phyloP scores from a whole-genome alignment of 2,329 filamentous ascomycete genomes.

The Aspergillus udagawae region DNA sequence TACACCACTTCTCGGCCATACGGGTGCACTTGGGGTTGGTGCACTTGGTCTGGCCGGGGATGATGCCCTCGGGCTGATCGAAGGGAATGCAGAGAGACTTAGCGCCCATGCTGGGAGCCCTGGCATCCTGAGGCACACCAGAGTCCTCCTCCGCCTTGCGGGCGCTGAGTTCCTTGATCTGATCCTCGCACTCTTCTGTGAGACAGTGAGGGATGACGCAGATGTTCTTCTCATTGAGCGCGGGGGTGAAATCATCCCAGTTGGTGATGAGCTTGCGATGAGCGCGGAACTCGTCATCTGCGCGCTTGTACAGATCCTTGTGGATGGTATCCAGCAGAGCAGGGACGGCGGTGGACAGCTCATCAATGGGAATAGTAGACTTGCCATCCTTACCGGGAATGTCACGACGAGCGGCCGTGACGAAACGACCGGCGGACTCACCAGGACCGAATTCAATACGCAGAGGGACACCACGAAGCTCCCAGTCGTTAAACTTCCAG shows the following conservation, averaged over 20 bases:
- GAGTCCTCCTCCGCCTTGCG: slow-evolving; percentile 57
- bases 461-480: slow-evolving; percentile 90
- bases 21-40: slow-evolving; percentile 79
- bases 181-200: slow-evolving; percentile 79
- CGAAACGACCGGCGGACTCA: slow-evolving; percentile 78
- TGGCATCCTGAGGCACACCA: slow-evolving; percentile 70
- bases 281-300: slow-evolving; percentile 70
- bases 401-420: slow-evolving; percentile 84
- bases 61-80: slow-evolving; percentile 77
- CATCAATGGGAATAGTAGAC: slow-evolving; percentile 69
- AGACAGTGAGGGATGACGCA: slow-evolving; percentile 89
- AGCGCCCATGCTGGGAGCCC: slow-evolving; percentile 70
- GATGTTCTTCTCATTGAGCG: slow-evolving; percentile 87
- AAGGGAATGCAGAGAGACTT: slow-evolving; percentile 77
- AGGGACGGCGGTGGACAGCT: slow-evolving; percentile 70
- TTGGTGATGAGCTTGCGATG: slow-evolving; percentile 78
- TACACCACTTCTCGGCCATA: slow-evolving; percentile 78
- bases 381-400: slow-evolving; percentile 64
- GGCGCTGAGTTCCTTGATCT: slow-evolving; percentile 88
- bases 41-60: slow-evolving; percentile 81
- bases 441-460: slow-evolving; percentile 95
- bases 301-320: slow-evolving; percentile 71
- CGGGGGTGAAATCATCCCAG: slow-evolving; percentile 88
- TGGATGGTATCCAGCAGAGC: slow-evolving; percentile 87
- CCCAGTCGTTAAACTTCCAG: slow-evolving; percentile 99